Percentiles rank a stretch among this genome's conserved stretches.
phyloP scores from a whole-genome alignment of 2,329 filamentous ascomycete species.

The Orbilia brochopaga region DNA sequence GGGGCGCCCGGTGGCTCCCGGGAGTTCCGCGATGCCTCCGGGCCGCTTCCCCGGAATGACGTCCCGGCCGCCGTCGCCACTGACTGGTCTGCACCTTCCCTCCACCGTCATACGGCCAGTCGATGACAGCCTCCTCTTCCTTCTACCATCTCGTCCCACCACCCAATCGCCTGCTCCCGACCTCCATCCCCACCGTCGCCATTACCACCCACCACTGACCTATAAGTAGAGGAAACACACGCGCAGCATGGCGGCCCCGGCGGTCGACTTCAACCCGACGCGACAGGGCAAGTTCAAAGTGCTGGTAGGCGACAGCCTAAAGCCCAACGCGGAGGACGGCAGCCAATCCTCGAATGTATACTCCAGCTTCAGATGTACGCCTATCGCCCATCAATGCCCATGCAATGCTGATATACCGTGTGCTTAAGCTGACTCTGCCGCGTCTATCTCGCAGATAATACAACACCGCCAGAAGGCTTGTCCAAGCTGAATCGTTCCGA shows the following conservation, averaged over 20 bases:
- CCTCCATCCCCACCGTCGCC: neutral
- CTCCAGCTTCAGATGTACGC: slow-evolving; percentile 43
- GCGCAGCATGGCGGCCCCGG: slow-evolving; percentile 27
- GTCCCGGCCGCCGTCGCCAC: neutral
- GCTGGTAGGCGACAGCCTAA: slow-evolving; percentile 45
- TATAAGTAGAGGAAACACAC: neutral
- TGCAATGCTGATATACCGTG: no score
- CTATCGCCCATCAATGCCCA: neutral
- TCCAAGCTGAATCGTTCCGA: slow-evolving; percentile 28
- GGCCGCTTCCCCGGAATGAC: neutral
- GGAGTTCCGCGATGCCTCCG: neutral
- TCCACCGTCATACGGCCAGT: neutral
- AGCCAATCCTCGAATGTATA: slow-evolving; percentile 24
- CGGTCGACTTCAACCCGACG: slow-evolving; percentile 49
- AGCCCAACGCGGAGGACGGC: slow-evolving; percentile 25
- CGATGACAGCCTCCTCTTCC: neutral
- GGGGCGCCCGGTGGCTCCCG: neutral
- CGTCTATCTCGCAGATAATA: slow-evolving; percentile 16
- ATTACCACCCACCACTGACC: neutral
- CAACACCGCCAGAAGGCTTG: slow-evolving; percentile 19
- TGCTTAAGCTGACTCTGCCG: slow-evolving; percentile 11
- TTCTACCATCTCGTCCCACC: neutral
- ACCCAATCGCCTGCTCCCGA: neutral
- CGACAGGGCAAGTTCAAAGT: slow-evolving; percentile 50
- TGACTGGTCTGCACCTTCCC: neutral